Base-by-base conservation (phyloP, 106 monocot species). In the Dendrobium chrysotoxum region DNA sequence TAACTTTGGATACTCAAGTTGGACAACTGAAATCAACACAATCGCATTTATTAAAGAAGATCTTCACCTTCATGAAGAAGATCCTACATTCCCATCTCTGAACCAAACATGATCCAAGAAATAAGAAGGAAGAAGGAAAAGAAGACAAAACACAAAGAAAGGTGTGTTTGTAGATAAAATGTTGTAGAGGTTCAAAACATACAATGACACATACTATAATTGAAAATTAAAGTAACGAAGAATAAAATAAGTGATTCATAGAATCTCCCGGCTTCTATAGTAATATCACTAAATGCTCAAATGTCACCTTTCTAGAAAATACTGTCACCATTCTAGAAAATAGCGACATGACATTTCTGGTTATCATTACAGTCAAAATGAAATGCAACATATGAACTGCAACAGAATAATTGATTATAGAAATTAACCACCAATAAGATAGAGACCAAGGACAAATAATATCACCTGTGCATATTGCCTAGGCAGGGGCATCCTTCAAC, bases 401-500 rank as follows among this genome's bases (percentile, higher is more conserved):
- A 13, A 70, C 17, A 70, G 40, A 74, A 50, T 50, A 50, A 50
- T 50, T 13, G 3, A 50, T 74, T 40, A 74, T 74, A 74, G 41
- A 72, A 46, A 46, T 13, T 50, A 13, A 50, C 13, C 50, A 74
- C 1, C 2, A 31, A 41, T 40, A 40, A 74, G 21, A 74, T 50
- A 58, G 21, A 45, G 35, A 12, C 35, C 44, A 76, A 55, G 1
- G 58, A 28, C 28, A 70, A 31, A 35, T 31, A 40, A 15, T 50
- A 75, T 86, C 72, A 96, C 96, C 96, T 96, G 93, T 53, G 80
- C n/a, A 82, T 78, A 47, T 64, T 90, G 83, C 81, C 88, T 81
- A 21, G 65, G 82, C 16, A 35, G 78, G 42, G 82, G n/a, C 47
- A 77, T 77, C 85, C 92, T 90, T 53, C 40, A 83, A 40, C 18